Percentiles rank a stretch among this genome's conserved stretches.
Conservation (phyloP, 73 alveolate genomes). For the Paramecium octaurelia region DNA sequence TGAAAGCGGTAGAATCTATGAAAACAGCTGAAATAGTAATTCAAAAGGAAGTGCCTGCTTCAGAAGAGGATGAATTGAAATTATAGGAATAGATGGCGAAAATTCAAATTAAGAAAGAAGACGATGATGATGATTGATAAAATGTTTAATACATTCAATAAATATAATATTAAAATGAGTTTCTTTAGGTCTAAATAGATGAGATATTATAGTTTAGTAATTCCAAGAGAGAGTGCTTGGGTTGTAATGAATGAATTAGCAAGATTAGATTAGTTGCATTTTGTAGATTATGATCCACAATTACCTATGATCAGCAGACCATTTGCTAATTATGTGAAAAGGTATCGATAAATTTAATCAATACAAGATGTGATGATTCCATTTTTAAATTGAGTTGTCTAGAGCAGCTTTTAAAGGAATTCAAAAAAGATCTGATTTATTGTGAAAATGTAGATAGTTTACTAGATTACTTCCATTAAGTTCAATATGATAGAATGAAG, state of each 20-base stretch:
- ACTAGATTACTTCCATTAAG: constrained; percentile 45
- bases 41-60: background rate
- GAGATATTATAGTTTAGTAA: constrained; percentile 86
- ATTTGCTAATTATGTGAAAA: constrained; percentile 34
- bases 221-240: constrained; percentile 91
- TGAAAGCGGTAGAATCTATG: constrained; percentile 10
- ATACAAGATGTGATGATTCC: constrained; percentile 77
- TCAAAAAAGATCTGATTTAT: constrained; percentile 59
- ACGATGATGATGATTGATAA: constrained; percentile 37
- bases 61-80: constrained; percentile 10
- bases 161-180: constrained; percentile 65
- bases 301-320: constrained; percentile 16
- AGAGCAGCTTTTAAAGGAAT: constrained; percentile 58
- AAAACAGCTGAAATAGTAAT: constrained; percentile 32
- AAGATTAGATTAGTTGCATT: constrained; percentile 15
- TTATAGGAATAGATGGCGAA: background rate
- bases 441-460: constrained; percentile 55
- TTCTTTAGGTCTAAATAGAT: constrained; percentile 85
- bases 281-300: constrained; percentile 38
- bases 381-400: constrained; percentile 59
- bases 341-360: background rate
- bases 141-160: background rate
- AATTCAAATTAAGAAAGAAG: background rate
- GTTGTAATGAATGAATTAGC: constrained; percentile 89
- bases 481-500: background rate